Base-by-base conservation (phyloP, 169 alveolate species). In the Cyclospora cayetanensis region DNA sequence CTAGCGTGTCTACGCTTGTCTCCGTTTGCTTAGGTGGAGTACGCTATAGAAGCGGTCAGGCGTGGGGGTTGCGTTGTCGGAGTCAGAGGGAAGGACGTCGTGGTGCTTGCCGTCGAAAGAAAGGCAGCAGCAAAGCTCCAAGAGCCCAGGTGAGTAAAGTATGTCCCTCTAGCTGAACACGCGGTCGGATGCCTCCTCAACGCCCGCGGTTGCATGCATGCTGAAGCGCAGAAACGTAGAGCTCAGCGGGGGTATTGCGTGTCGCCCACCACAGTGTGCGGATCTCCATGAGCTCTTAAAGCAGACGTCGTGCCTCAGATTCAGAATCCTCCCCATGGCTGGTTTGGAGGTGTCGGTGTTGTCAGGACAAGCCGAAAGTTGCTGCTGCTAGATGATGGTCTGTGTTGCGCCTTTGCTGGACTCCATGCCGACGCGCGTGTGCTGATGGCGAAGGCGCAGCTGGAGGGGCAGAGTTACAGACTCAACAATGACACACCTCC, bases 381-480 rank as follows among this genome's bases (percentile, higher is more conserved):
- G 77, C 94, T 97, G 76, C 94, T 96, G 84, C 95, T 99, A 77
- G 99, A 99, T 93, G 98, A 97, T 31, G 96, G 97, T 91, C 96
- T 98, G 50, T 97, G 99, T 39, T 94, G 98, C 93, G 98, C 99
- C 60, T 99, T 98, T 89, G 99, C 99, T 42, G 99, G 99, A 9
- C 97, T 99, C 41, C 98, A 98, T 93, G 99, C 99, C 20, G 99
- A 99, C 93, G 99, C 99, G 1, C 96, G 99, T 80, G 99, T 98
- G 66, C 96, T 99, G 90, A 96, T 98, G 68, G 98, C 98, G 93
- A 97, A 97, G 97, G 98, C 99, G 0, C 95, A 99, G 27, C 97
- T 98, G 60, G 99, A 99, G 94, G 97, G 99, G 94, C 99, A 99
- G 95, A 92, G 98, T 70, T 99, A 98, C 94, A 96, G 99, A 63